Base-by-base conservation (phyloP, 1,284 basidiomycete species). In the Irpex rosettiformis region DNA sequence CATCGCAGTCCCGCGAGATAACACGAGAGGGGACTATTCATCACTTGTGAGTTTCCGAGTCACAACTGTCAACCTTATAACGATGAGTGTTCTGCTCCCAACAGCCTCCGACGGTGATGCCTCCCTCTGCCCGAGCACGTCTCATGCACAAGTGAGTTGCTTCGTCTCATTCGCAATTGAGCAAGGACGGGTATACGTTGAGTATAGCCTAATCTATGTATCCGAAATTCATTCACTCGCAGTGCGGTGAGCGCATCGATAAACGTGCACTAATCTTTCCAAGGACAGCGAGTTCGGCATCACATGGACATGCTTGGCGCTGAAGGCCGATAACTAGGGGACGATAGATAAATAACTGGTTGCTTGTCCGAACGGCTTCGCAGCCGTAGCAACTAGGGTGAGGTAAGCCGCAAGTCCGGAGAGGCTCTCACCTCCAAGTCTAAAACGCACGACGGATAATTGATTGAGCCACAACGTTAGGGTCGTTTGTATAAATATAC, bases 211-310 rank as follows among this genome's bases (percentile, higher is more conserved):
- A 47, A 47, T 21, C 43, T 10, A 18, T 47, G 22, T 47, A 47
- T 47, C 43, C 43, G 43, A 24, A 47, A 8, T 18, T 24, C 13
- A 24, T 24, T 47, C 22, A 21, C 43, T 47, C 43, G 22, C n/a
- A 24, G 18, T 24, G 18, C 18, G 18, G 22, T 18, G 8, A 11
- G 43, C 43, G 22, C 18, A 24, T 47, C 43, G 43, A 47, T 47
- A 47, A 47, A 47, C n/a, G 43, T 24, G 43, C 43, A 47, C 43
- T 47, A 24, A 47, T 47, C 43, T 47, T 47, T 21, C 43, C 43
- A 47, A 21, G 43, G 22, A 47, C 22, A 47, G 43, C 10, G 11
- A 37, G 16, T 37, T 37, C 11, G 33, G 33, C 16, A 37, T 37
- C 33, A 37, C 33, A 37, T 37, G 33, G 5, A 37, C 33, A 16